Evolutionary conservation across 441 rosid species (phyloP).

Genomic region (Gossypium schwendimanii): DNA sequence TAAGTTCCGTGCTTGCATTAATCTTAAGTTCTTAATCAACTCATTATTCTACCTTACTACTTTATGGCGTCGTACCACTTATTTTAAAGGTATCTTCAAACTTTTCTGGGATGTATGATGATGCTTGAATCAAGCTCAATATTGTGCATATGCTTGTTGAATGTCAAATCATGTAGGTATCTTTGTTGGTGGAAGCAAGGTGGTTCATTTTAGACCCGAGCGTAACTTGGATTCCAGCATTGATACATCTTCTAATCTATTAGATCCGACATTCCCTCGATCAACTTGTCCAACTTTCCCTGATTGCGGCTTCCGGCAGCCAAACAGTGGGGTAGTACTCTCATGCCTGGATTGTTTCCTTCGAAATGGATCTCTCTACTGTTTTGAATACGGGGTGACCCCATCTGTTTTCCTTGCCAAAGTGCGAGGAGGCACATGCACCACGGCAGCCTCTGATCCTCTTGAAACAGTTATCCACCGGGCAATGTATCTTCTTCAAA

Average conservation of each 20-base stretch:
- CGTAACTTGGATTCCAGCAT: constrained; percentile 29
- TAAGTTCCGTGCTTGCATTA: background rate
- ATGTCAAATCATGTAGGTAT: constrained; percentile 48
- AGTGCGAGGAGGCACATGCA: constrained; percentile 92
- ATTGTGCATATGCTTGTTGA: background rate
- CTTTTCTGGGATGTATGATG: background rate
- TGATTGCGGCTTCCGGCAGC: constrained; percentile 91
- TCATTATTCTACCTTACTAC: constrained; percentile 1
- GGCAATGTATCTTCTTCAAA: constrained; percentile 95
- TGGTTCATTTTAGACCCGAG: constrained; percentile 87
- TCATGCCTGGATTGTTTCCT: constrained; percentile 91
- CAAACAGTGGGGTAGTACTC: constrained; percentile 77
- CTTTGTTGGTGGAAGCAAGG: constrained; percentile 94
- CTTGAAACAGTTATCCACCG: constrained; percentile 62
- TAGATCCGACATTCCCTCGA: constrained; percentile 27
- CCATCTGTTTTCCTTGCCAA: constrained; percentile 75
- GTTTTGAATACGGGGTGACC: constrained; percentile 75
- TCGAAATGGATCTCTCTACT: constrained; percentile 57
- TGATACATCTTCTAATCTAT: constrained; percentile 33
- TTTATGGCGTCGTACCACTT: background rate
- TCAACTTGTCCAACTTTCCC: constrained; percentile 73
- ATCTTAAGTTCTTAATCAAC: background rate
- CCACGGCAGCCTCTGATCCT: constrained; percentile 68
- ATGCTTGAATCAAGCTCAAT: constrained; percentile 9
- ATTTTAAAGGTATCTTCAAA: background rate